Percentiles rank a stretch among this genome's conserved stretches.
Conservation (phyloP, 257 asterid species). For the Petrea volubilis region DNA sequence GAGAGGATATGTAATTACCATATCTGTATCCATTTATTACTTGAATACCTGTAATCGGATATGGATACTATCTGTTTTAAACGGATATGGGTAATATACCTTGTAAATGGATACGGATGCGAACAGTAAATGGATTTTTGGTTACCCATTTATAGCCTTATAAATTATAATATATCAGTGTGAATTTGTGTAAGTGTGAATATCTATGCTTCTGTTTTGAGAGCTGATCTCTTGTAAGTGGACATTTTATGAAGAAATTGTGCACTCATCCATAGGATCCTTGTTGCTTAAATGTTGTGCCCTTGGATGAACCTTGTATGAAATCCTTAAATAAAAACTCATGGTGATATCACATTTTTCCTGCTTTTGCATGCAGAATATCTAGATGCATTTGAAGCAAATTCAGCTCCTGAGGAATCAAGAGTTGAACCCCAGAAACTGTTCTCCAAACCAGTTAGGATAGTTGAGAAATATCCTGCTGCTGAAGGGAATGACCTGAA, state of each 20-base stretch:
- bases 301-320: not conserved
- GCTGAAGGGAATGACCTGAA: slow-evolving; percentile 83
- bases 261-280: not conserved
- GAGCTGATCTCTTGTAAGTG: slow-evolving; percentile 4
- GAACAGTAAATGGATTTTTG: too few species aligned
- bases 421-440: slow-evolving; percentile 71
- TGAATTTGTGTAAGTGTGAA: not conserved
- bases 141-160: too few species aligned
- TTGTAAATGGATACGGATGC: too few species aligned
- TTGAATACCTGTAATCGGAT: too few species aligned
- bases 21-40: too few species aligned
- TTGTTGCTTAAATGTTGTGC: slow-evolving; percentile 3
- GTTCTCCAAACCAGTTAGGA: slow-evolving; percentile 72
- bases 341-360: slow-evolving; percentile 15
- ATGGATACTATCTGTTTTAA: too few species aligned
- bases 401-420: slow-evolving; percentile 84
- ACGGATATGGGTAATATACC: too few species aligned
- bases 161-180: not conserved
- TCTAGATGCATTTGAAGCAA: slow-evolving; percentile 83
- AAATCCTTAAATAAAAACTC: slow-evolving; percentile 14
- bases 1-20: too few species aligned
- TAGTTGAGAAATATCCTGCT: slow-evolving; percentile 91
- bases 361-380: slow-evolving; percentile 59
- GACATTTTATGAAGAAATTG: not conserved
- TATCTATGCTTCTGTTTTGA: not conserved